These are phyloP conservation scores for Mucor mucedo DNA, from an alignment of 371 early-diverging fungal genomes.

Conservation along the genomic window DNA sequence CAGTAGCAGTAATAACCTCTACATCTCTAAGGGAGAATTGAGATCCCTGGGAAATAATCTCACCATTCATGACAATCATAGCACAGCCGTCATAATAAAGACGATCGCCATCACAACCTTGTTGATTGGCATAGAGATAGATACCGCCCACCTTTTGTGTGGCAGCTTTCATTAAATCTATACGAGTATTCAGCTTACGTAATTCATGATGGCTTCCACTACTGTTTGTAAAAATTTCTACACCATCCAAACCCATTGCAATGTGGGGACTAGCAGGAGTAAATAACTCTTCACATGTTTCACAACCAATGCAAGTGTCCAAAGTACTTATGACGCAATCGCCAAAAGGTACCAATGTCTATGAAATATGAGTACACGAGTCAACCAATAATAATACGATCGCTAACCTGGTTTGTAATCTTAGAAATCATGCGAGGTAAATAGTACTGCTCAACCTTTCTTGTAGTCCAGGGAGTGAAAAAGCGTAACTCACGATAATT, in stretches of 20 bases:
- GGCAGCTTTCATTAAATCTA: constrained; percentile 89
- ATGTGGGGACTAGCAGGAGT: constrained; percentile 95
- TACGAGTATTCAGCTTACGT: constrained; percentile 82
- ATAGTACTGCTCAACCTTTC: constrained; percentile 71
- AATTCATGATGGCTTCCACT: constrained; percentile 94
- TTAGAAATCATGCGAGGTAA: constrained; percentile 82
- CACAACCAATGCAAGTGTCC: constrained; percentile 92
- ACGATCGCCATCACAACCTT: constrained; percentile 98
- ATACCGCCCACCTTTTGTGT: constrained; percentile 93
- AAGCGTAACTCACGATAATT: constrained; percentile 96
- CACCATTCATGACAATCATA: constrained; percentile 90
- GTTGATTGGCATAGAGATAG: constrained; percentile 95
- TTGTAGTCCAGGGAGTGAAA: constrained; percentile 89
- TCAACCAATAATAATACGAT: background rate
- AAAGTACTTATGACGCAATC: constrained; percentile 81
- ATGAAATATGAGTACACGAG: background rate
- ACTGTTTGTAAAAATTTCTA: constrained; percentile 95
- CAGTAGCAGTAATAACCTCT: constrained; percentile 90
- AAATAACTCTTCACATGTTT: constrained; percentile 97
- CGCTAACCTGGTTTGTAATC: constrained; percentile 74
- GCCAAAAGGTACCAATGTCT: constrained; percentile 78
- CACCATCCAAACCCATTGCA: constrained; percentile 90
- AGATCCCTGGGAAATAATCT: constrained; percentile 87
- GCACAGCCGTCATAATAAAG: constrained; percentile 97
- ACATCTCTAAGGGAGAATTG: constrained; percentile 95